A percentile compares a stretch with the other conserved stretches of the same genome.
phyloP scores from a whole-genome alignment of 495 filamentous ascomycete genomes.

The Aspergillus mulundensis region DNA sequence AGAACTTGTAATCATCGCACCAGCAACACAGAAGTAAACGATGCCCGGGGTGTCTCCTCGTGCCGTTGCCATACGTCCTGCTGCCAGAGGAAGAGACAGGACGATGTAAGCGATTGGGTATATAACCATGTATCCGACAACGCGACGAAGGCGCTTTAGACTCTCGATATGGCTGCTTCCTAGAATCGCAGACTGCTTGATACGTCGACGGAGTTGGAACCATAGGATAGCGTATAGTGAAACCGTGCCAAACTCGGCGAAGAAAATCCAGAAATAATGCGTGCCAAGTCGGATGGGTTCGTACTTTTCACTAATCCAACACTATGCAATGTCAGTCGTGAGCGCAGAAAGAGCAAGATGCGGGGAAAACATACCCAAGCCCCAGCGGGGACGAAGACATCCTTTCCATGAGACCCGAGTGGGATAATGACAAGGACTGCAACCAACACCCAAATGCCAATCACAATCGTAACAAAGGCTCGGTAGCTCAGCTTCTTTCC shows the following conservation, averaged over 20 bases:
- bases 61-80: constrained; percentile 64
- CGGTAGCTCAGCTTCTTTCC: constrained; percentile 53
- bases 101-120: constrained; percentile 73
- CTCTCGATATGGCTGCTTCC: constrained; percentile 36
- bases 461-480: constrained; percentile 47
- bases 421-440: constrained; percentile 55
- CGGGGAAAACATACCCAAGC: constrained; percentile 52
- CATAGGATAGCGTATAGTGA: constrained; percentile 63
- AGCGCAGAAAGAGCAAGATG: background rate
- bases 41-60: constrained; percentile 50
- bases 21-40: constrained; percentile 63
- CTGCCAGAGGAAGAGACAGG: constrained; percentile 67
- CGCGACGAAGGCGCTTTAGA: constrained; percentile 38
- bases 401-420: constrained; percentile 46
- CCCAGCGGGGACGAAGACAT: constrained; percentile 58
- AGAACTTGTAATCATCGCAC: constrained; percentile 68
- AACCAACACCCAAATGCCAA: constrained; percentile 56
- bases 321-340: constrained; percentile 38
- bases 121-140: constrained; percentile 66
- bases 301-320: constrained; percentile 65
- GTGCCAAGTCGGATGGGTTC: constrained; percentile 60
- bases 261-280: constrained; percentile 79
- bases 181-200: constrained; percentile 38
- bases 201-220: constrained; percentile 50
- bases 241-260: constrained; percentile 61